Evolutionary conservation across 345 rosid genomes (phyloP), one percentile per base, ranked within the genome.

Genomic region (Brassica cretica): DNA sequence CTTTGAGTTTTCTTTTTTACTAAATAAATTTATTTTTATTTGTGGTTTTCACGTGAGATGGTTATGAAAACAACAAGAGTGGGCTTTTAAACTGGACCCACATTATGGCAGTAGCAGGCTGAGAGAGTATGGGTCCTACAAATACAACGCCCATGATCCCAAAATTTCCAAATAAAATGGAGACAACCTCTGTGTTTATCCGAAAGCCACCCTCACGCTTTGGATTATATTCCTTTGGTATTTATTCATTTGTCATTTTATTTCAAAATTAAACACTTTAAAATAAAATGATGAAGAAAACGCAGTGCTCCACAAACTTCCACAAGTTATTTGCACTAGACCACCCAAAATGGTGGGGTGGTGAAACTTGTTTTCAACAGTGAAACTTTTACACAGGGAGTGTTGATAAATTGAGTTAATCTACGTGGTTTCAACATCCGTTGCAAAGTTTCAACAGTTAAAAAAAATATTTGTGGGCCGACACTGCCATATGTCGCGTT

Each of bases 91-190:
- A 9, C n/a, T 75, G 79, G 83, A 72, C 76, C 79, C 79, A 80
- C 83, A 70, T 25, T 35, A 33, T 69, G 66, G 79, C 76, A 80
- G 68, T 41, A 32, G 79, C 68, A 79, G 82, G 82, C 82, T 60
- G 19, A 65, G 27, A 55, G 72, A 78, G 49, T 0, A 8, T 39
- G 30, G 82, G 82, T 70, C 82, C 82, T 64, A 64, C 79, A 24
- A 1, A 3, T 64, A 64, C 79, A 24, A 1, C 5, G 83, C 76
- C 76, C 76, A 80, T 80, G 83, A 80, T 80, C 79, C 83, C 83
- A 80, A 80, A 64, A 64, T 80, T 80, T 75, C 83, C 83, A 75
- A 75, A 74, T 49, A 64, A 80, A 75, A 80, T 75, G 83, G 83
- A 80, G 82, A 80, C 82, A 69, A n/a, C 8, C 64, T 75, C 79